Conservation (phyloP, 768 basidiomycete species). For the Tylopilus subfusipes region DNA sequence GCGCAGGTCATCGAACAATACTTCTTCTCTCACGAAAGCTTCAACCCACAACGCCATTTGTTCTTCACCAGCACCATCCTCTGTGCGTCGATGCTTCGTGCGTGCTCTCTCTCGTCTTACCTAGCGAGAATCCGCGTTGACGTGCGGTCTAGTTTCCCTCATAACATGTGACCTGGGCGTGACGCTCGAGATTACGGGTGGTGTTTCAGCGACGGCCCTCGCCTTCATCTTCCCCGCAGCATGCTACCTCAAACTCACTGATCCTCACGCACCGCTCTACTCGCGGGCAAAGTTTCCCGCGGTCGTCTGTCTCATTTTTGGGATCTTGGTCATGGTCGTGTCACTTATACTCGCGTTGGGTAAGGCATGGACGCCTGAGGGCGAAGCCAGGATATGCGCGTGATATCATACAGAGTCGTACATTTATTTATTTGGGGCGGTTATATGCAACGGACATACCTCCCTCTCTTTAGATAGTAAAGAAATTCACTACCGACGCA, state of each 20-base stretch:
- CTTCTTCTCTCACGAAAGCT: conserved; percentile 87
- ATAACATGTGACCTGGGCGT: conserved; percentile 97
- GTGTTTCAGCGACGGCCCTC: conserved; percentile 85
- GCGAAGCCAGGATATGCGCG: conserved; percentile 67
- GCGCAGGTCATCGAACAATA: conserved; percentile 90
- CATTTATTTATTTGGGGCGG: conserved; percentile 20
- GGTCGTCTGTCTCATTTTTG: conserved; percentile 67
- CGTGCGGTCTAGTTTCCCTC: conserved; percentile 63
- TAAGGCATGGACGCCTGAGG: conserved; percentile 75
- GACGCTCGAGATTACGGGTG: conserved; percentile 97
- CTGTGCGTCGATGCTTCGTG: conserved; percentile 78
- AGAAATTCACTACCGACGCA: conserved; percentile 13
- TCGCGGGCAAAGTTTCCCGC: conserved; percentile 75
- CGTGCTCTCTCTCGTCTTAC: conserved; percentile 24
- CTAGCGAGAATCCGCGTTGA: not conserved
- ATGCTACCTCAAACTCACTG: conserved; percentile 76
- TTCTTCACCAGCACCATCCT: conserved; percentile 88
- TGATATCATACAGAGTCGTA: conserved; percentile 33
- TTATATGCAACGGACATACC: conserved; percentile 4
- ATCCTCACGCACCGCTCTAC: conserved; percentile 56
- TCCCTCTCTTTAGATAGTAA: conserved; percentile 8
- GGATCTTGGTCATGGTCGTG: conserved; percentile 69
- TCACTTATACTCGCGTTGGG: conserved; percentile 73
- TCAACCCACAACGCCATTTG: conserved; percentile 78
- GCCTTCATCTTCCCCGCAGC: conserved; percentile 91